Conservation (phyloP, 2,329 filamentous ascomycete genomes). For the Emericellopsis cladophorae region DNA sequence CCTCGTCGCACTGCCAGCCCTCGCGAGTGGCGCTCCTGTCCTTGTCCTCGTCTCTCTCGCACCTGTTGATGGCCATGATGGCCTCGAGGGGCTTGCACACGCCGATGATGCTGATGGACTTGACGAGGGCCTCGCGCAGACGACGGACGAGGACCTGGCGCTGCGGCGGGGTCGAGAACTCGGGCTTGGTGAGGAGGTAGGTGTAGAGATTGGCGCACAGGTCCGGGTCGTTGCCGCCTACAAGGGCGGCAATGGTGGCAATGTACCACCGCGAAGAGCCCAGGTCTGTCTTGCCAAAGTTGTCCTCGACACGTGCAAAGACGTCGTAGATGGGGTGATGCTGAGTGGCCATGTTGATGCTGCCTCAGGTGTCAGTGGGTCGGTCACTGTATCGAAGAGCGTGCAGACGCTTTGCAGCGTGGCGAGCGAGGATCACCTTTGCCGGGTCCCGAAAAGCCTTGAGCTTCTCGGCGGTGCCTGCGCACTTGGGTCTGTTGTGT, state of each 20-base stretch:
- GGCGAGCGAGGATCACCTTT: too few relatives aligned
- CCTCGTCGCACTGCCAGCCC: conserved; percentile 43
- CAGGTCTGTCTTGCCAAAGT: conserved; percentile 2
- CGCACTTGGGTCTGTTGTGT: too few relatives aligned
- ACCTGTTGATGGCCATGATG: conserved; percentile 38
- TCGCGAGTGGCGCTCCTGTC: conserved; percentile 42
- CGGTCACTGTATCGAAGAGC: neutral
- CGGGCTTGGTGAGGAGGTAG: conserved; percentile 35
- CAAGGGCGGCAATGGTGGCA: conserved; percentile 4
- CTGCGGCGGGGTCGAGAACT: conserved; percentile 25
- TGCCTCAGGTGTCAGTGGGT: neutral
- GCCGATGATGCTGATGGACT: conserved; percentile 43
- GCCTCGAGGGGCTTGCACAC: conserved; percentile 51
- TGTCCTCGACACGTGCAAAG: conserved; percentile 5
- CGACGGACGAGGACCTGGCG: conserved; percentile 34
- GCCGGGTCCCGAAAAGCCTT: too few relatives aligned
- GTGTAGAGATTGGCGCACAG: conserved; percentile 2
- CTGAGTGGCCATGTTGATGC: too few relatives aligned
- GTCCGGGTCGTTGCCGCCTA: conserved; percentile 6
- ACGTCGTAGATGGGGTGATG: neutral
- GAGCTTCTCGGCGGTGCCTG: too few relatives aligned
- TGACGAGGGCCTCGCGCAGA: conserved; percentile 45
- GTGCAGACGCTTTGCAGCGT: too few relatives aligned
- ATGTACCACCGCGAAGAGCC: conserved; percentile 6
- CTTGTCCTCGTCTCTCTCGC: conserved; percentile 40